Conservation (phyloP, 306 rosid species). For the Cucurbita argyrosperma region DNA sequence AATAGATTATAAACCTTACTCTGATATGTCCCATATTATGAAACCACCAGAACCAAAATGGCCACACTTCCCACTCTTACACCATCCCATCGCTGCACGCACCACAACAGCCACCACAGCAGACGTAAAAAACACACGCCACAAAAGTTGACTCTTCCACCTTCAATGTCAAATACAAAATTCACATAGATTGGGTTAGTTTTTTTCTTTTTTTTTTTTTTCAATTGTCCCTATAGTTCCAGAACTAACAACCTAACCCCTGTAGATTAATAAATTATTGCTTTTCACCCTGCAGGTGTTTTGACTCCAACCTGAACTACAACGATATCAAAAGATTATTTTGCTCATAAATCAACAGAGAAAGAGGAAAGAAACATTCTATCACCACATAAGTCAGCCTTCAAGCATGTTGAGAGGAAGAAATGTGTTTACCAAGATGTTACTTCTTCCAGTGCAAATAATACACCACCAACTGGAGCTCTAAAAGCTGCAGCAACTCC, state of each 20-base stretch:
- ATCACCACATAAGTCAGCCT: not conserved
- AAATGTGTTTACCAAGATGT: slow-evolving; percentile 68
- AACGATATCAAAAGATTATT: not conserved
- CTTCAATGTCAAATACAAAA: slow-evolving; percentile 12
- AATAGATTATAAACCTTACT: slow-evolving; percentile 47
- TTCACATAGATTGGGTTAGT: not conserved
- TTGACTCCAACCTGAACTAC: not conserved
- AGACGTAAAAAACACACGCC: slow-evolving; percentile 96
- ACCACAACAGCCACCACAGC: slow-evolving; percentile 95
- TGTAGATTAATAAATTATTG: not conserved
- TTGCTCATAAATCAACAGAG: not conserved
- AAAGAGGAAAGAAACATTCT: not conserved
- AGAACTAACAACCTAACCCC: not conserved
- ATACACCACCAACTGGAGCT: slow-evolving; percentile 97
- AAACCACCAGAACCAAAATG: slow-evolving; percentile 98
- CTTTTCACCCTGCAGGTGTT: not conserved
- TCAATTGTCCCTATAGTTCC: not conserved
- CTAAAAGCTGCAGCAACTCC: slow-evolving; percentile 98
- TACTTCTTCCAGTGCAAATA: slow-evolving; percentile 96
- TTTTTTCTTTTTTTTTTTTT: too few species aligned
- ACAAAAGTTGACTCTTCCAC: slow-evolving; percentile 77
- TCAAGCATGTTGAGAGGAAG: slow-evolving; percentile 8
- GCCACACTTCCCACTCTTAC: slow-evolving; percentile 87
- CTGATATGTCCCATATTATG: slow-evolving; percentile 92
- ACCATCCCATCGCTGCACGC: slow-evolving; percentile 93